phyloP scores from a whole-genome alignment of 2,329 filamentous ascomycete species.

The Tolypocladium cylindrosporum region DNA sequence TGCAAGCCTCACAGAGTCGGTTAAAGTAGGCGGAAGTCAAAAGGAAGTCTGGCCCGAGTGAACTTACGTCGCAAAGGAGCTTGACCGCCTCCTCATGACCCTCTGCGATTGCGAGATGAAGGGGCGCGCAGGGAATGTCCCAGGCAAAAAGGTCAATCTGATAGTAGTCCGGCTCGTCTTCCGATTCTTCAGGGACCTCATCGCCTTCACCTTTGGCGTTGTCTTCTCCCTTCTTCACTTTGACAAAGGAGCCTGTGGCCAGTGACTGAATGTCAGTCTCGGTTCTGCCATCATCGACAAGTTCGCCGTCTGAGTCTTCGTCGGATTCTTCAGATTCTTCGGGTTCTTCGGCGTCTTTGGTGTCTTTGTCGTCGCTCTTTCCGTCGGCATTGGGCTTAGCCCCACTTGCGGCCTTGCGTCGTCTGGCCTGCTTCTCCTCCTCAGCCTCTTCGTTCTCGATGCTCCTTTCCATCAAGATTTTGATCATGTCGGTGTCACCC shows the following conservation, averaged over 20 bases:
- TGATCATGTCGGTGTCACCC: slow-evolving; percentile 60
- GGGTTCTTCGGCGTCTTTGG: slow-evolving; percentile 12
- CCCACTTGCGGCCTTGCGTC: slow-evolving; percentile 24
- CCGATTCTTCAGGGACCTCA: slow-evolving; percentile 40
- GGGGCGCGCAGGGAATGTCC: slow-evolving; percentile 63
- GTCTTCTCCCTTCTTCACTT: slow-evolving; percentile 42
- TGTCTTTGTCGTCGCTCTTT: slow-evolving; percentile 3
- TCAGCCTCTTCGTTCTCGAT: slow-evolving; percentile 62
- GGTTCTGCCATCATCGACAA: slow-evolving; percentile 34
- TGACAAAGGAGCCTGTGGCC: slow-evolving; percentile 66
- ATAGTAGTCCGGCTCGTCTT: slow-evolving; percentile 68
- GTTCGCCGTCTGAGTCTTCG: slow-evolving; percentile 33
- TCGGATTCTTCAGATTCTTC: slow-evolving; percentile 23
- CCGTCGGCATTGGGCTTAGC: slow-evolving; percentile 9
- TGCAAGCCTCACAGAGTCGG: background rate
- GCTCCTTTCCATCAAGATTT: slow-evolving; percentile 63
- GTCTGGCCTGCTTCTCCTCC: slow-evolving; percentile 44
- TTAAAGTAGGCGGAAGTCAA: background rate
- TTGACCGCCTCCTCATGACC: slow-evolving; percentile 62
- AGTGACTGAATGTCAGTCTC: slow-evolving; percentile 42
- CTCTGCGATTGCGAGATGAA: slow-evolving; percentile 69
- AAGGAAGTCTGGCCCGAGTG: background rate
- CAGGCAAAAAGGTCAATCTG: slow-evolving; percentile 71
- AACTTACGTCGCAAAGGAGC: slow-evolving; percentile 49
- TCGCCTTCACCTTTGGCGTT: slow-evolving; percentile 17